Evolutionary conservation across 108 stramenopile species (phyloP).

Genomic region (Fistulifera pelliculosa): DNA sequence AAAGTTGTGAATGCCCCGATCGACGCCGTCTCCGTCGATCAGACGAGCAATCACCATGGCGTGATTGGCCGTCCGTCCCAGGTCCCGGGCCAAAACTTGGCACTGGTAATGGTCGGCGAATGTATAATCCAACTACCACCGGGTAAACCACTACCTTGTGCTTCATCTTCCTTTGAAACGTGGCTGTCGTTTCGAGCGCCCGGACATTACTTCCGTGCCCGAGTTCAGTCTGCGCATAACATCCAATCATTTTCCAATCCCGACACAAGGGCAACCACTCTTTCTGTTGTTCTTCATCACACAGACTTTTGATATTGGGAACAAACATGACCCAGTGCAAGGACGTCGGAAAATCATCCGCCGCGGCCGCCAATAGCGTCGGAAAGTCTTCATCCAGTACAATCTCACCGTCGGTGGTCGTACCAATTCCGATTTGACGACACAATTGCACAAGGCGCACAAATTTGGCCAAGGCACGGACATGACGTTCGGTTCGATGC

Average conservation of each 20-base stretch:
- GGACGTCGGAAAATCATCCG: slow-evolving; percentile 70
- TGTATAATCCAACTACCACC: slow-evolving; percentile 80
- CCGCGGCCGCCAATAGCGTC: slow-evolving; percentile 44
- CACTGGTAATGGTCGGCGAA: slow-evolving; percentile 80
- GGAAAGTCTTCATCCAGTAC: slow-evolving; percentile 42
- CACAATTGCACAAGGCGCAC: slow-evolving; percentile 75
- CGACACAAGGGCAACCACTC: slow-evolving; percentile 86
- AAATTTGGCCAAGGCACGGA: slow-evolving; percentile 70
- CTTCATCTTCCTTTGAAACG: slow-evolving; percentile 68
- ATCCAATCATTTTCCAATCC: slow-evolving; percentile 91
- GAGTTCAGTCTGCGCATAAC: slow-evolving; percentile 93
- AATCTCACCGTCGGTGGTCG: slow-evolving; percentile 47
- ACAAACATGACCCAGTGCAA: slow-evolving; percentile 93
- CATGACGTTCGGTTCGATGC: slow-evolving; percentile 74
- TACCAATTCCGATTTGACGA: slow-evolving; percentile 59
- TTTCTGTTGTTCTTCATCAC: slow-evolving; percentile 83
- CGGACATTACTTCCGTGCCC: slow-evolving; percentile 91
- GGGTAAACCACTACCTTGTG: slow-evolving; percentile 24
- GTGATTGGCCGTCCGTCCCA: slow-evolving; percentile 89
- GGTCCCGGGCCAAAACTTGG: slow-evolving; percentile 95
- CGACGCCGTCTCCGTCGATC: slow-evolving; percentile 75
- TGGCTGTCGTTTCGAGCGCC: slow-evolving; percentile 92
- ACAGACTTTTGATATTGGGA: slow-evolving; percentile 73
- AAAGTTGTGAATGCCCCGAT: slow-evolving; percentile 91
- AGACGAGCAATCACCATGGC: slow-evolving; percentile 96